Evolutionary conservation across 1,284 basidiomycete species (phyloP).

Genomic region (Cystobasidium pallidum): DNA sequence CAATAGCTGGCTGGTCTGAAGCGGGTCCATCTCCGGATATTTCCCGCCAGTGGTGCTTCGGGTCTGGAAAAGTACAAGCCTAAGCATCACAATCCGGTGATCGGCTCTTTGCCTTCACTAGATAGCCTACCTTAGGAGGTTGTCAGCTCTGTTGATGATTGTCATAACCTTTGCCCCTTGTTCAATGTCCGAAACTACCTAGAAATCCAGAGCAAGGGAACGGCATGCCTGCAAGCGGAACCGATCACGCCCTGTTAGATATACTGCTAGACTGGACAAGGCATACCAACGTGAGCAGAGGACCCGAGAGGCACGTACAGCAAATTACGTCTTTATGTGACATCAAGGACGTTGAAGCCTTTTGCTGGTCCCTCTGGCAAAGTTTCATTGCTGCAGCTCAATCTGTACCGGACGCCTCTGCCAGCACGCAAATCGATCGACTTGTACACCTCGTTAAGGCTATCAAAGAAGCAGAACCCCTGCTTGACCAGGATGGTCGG

Average conservation of each 20-base stretch:
- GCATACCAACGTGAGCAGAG: background rate
- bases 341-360: background rate
- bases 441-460: constrained; percentile 17
- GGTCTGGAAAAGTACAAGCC: background rate
- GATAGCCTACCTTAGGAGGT: too few relatives aligned
- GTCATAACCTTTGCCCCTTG: too few relatives aligned
- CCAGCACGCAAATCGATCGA: background rate
- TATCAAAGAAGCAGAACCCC: constrained; percentile 16
- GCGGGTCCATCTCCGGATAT: background rate
- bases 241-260: background rate
- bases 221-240: background rate
- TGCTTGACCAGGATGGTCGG: constrained; percentile 4
- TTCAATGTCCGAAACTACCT: too few relatives aligned
- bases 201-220: too few relatives aligned
- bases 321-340: background rate
- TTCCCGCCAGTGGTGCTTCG: background rate
- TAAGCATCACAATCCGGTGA: too few relatives aligned
- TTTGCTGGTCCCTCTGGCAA: constrained; percentile 30
- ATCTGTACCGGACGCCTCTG: background rate
- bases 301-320: background rate
- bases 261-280: background rate
- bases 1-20: background rate
- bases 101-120: too few relatives aligned
- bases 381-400: constrained; percentile 8
- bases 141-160: too few relatives aligned